Evolutionary conservation across 1,284 basidiomycete genomes (phyloP).

Genomic region (Phellopilus nigrolimitatus): DNA sequence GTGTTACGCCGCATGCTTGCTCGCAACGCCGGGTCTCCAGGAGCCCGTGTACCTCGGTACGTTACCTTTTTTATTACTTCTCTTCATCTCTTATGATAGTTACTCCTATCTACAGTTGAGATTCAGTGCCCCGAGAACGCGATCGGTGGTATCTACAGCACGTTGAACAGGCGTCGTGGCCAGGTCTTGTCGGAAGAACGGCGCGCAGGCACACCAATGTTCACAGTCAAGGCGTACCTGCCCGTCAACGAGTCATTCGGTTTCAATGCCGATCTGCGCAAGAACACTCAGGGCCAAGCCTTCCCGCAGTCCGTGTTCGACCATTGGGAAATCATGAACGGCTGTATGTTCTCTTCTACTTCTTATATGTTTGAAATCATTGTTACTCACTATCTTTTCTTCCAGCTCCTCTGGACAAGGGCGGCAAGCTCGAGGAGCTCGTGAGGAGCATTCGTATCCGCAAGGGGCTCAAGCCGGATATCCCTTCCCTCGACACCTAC

Average conservation of each 20-base stretch:
- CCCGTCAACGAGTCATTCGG: slow-evolving; percentile 98
- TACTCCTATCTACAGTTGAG: slow-evolving; percentile 56
- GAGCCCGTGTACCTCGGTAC: slow-evolving; percentile 93
- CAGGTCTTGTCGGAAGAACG: slow-evolving; percentile 99
- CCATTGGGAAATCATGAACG: slow-evolving; percentile 84
- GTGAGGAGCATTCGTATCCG: slow-evolving; percentile 81
- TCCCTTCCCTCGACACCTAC: slow-evolving; percentile 81
- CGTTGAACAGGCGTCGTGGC: slow-evolving; percentile 96
- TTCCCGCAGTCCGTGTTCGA: slow-evolving; percentile 98
- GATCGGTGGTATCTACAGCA: slow-evolving; percentile 96
- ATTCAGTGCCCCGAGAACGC: slow-evolving; percentile 98
- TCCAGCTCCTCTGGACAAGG: slow-evolving; percentile 75
- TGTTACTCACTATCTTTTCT: slow-evolving; percentile 18
- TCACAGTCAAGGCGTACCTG: slow-evolving; percentile 98
- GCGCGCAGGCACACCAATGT: slow-evolving; percentile 97
- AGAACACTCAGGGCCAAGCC: slow-evolving; percentile 92
- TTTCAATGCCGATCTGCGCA: slow-evolving; percentile 95
- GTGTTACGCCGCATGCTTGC: slow-evolving; percentile 91
- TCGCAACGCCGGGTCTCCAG: slow-evolving; percentile 89
- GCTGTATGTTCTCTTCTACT: slow-evolving; percentile 49
- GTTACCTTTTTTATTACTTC: slow-evolving; percentile 19
- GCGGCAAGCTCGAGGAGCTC: slow-evolving; percentile 86
- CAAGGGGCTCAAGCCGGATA: slow-evolving; percentile 94
- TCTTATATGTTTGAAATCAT: not conserved
- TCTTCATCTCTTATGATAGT: slow-evolving; percentile 3